Percentiles rank a stretch among this genome's conserved stretches.
Conservation (phyloP, 768 basidiomycete species). For the Lactarius vividus region DNA sequence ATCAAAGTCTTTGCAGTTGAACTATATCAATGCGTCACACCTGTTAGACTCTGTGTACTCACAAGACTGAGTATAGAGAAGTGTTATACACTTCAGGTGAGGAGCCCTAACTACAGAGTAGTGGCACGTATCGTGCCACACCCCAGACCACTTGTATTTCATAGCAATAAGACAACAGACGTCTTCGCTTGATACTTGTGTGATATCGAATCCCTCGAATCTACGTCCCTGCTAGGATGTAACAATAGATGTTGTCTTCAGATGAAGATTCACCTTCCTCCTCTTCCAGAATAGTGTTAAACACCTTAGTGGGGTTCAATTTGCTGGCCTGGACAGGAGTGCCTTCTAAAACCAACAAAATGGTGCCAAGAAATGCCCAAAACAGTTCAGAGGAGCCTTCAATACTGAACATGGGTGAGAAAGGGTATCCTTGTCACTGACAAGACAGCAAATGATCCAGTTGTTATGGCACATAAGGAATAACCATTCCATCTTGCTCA, state of each 20-base stretch:
- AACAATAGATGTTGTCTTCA: slow-evolving; percentile 1
- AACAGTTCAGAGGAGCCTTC: background rate
- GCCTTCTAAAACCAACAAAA: background rate
- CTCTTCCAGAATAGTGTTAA: background rate
- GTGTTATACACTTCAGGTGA: too few relatives aligned
- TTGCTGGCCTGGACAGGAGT: background rate
- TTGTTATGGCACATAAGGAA: background rate
- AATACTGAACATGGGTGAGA: background rate
- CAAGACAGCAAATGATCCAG: slow-evolving; percentile 1
- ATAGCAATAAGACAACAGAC: too few relatives aligned
- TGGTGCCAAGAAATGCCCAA: slow-evolving; percentile 1
- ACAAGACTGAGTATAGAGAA: too few relatives aligned
- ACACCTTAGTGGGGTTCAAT: background rate
- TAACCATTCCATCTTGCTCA: background rate
- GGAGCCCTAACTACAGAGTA: too few relatives aligned
- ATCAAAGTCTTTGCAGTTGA: too few relatives aligned
- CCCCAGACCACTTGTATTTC: too few relatives aligned
- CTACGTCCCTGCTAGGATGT: too few relatives aligned
- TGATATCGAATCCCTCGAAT: too few relatives aligned
- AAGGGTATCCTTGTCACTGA: background rate
- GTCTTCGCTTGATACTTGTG: too few relatives aligned
- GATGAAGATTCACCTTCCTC: background rate
- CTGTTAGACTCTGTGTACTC: too few relatives aligned
- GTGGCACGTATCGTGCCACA: too few relatives aligned
- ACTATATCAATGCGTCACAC: too few relatives aligned